These are phyloP conservation scores for Aquilaria sinensis DNA, from an alignment of 345 rosid genomes.

Conservation along the genomic window DNA sequence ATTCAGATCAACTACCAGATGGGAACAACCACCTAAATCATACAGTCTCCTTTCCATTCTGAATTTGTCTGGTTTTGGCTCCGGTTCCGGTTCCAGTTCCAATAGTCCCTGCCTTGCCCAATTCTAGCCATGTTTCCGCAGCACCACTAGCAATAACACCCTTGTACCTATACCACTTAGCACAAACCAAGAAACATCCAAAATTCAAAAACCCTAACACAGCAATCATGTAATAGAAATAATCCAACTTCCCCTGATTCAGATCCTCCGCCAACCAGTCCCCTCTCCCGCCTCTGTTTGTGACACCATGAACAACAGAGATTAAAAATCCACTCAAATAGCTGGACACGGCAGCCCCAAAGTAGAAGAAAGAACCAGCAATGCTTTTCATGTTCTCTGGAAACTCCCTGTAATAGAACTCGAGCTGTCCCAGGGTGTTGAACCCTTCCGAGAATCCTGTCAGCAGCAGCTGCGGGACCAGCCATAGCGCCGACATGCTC, in stretches of 20 bases:
- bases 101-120: too few species aligned
- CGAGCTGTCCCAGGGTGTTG: constrained; percentile 12
- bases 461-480: constrained; percentile 16
- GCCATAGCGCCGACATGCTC: constrained; percentile 14
- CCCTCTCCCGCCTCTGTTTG: neutral
- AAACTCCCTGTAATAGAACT: constrained; percentile 15
- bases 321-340: constrained; percentile 18
- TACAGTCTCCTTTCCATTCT: too few species aligned
- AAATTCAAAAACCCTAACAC: constrained; percentile 15
- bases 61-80: too few species aligned
- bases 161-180: constrained; percentile 18
- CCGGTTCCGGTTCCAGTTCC: too few species aligned
- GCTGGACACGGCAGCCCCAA: constrained; percentile 4
- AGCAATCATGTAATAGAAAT: constrained; percentile 15
- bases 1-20: too few species aligned
- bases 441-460: constrained; percentile 7
- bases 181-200: constrained; percentile 9
- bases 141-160: neutral
- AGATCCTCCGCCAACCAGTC: constrained; percentile 18
- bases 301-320: constrained; percentile 10
- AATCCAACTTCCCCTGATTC: constrained; percentile 15
- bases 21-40: too few species aligned
- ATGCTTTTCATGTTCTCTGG: constrained; percentile 17
- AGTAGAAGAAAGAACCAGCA: constrained; percentile 13
- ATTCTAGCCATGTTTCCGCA: too few species aligned